Evolutionary conservation across 2,329 filamentous ascomycete species (phyloP).

Genomic region (Cadophora gregata): DNA sequence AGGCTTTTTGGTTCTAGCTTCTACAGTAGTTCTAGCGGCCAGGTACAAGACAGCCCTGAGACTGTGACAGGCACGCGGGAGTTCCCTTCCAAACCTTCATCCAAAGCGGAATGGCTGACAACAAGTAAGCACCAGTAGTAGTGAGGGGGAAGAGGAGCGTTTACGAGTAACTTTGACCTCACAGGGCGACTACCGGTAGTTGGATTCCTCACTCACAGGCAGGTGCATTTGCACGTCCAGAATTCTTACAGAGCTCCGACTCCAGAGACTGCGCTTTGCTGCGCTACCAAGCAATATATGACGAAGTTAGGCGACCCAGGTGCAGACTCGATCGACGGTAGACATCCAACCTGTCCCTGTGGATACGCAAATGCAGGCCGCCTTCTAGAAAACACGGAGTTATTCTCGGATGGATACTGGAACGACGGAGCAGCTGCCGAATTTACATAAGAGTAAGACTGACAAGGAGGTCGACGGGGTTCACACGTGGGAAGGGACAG

Average conservation of each 20-base stretch:
- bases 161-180: not conserved
- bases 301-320: not conserved
- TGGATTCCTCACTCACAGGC: not conserved
- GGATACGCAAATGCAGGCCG: not conserved
- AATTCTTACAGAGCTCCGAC: not conserved
- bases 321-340: too few relatives aligned
- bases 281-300: not conserved
- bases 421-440: slow-evolving; percentile 4
- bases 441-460: not conserved
- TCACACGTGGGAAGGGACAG: slow-evolving; percentile 13
- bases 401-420: not conserved
- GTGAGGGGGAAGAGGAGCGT: too few relatives aligned
- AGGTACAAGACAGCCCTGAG: not conserved
- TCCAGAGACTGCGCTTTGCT: not conserved
- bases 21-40: not conserved
- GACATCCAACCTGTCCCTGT: not conserved
- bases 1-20: not conserved
- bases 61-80: not conserved
- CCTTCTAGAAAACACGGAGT: slow-evolving; percentile 10
- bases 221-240: not conserved
- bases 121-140: not conserved
- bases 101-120: not conserved
- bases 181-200: not conserved
- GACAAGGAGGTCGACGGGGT: slow-evolving; percentile 1
- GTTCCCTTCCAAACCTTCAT: not conserved